Evolutionary conservation across 768 basidiomycete genomes (phyloP).

Genomic region (Imleria badia): DNA sequence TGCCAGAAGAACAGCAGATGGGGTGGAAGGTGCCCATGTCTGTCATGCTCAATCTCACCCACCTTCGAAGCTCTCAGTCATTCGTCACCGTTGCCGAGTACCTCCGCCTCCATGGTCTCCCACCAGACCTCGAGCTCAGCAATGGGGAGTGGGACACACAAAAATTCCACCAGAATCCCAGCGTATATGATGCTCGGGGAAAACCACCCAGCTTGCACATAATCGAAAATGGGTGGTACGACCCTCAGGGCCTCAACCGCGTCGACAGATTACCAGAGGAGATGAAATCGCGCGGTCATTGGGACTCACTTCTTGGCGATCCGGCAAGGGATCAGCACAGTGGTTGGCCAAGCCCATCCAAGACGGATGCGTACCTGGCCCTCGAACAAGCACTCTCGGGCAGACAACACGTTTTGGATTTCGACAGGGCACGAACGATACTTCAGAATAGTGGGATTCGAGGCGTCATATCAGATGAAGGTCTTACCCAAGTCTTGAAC

Average conservation of each 20-base stretch:
- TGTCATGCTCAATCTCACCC: slow-evolving; percentile 43
- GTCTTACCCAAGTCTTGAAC: slow-evolving; percentile 29
- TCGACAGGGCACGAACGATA: slow-evolving; percentile 24
- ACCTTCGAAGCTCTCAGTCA: slow-evolving; percentile 37
- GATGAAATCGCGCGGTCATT: slow-evolving; percentile 34
- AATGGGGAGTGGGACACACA: slow-evolving; percentile 40
- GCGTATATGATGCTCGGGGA: slow-evolving; percentile 23
- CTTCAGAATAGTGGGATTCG: slow-evolving; percentile 15
- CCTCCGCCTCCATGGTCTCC: slow-evolving; percentile 39
- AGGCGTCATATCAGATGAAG: slow-evolving; percentile 27
- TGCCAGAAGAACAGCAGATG: slow-evolving; percentile 38
- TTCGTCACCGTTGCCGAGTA: slow-evolving; percentile 45
- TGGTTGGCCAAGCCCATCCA: slow-evolving; percentile 23
- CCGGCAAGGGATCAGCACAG: slow-evolving; percentile 15
- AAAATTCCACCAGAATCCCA: slow-evolving; percentile 33
- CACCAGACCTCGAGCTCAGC: slow-evolving; percentile 34
- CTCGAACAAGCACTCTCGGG: slow-evolving; percentile 20
- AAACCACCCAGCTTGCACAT: slow-evolving; percentile 29
- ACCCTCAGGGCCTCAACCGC: slow-evolving; percentile 35
- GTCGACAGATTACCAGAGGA: slow-evolving; percentile 37
- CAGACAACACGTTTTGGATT: slow-evolving; percentile 18
- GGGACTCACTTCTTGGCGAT: slow-evolving; percentile 20
- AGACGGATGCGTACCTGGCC: slow-evolving; percentile 18
- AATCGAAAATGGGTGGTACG: slow-evolving; percentile 43
- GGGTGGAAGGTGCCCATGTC: slow-evolving; percentile 37